phyloP scores from a whole-genome alignment of 1,284 basidiomycete genomes.

The Malassezia arunalokei region DNA sequence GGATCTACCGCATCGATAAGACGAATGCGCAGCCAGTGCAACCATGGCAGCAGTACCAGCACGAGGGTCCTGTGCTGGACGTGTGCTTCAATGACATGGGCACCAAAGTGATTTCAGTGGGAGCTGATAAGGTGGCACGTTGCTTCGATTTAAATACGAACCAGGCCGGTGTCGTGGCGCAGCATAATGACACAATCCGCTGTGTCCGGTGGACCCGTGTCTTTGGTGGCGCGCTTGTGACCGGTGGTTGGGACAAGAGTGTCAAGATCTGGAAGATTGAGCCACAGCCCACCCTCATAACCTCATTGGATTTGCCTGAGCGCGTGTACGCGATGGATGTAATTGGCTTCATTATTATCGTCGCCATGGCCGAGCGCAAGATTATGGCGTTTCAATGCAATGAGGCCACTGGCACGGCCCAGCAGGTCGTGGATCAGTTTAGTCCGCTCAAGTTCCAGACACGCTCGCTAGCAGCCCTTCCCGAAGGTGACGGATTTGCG shows the following conservation, averaged over 20 bases:
- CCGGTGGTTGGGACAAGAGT: conserved; percentile 84
- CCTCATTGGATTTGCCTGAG: conserved; percentile 58
- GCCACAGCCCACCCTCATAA: conserved; percentile 25
- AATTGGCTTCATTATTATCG: conserved; percentile 72
- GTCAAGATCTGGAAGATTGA: conserved; percentile 56
- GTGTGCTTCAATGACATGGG: conserved; percentile 76
- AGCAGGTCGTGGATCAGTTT: conserved; percentile 20
- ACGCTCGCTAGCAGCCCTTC: conserved; percentile 48
- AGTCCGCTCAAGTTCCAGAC: conserved; percentile 72
- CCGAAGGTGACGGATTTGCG: conserved; percentile 50
- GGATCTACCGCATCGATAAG: conserved; percentile 54
- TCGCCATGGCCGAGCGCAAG: conserved; percentile 78
- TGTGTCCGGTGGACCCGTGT: conserved; percentile 65
- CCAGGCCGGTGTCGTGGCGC: conserved; percentile 56
- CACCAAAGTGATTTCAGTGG: conserved; percentile 68
- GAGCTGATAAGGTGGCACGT: conserved; percentile 68
- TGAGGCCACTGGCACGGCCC: conserved; percentile 52
- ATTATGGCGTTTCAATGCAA: conserved; percentile 68
- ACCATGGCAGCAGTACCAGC: conserved; percentile 53
- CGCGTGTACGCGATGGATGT: conserved; percentile 75
- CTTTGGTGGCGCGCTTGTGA: conserved; percentile 60
- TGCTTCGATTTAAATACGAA: conserved; percentile 70
- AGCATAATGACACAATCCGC: conserved; percentile 70
- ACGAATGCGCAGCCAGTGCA: conserved; percentile 62
- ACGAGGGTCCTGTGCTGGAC: conserved; percentile 69